phyloP scores from a whole-genome alignment of 2,329 filamentous ascomycete genomes.

The Neocatenulostroma microsporum region DNA sequence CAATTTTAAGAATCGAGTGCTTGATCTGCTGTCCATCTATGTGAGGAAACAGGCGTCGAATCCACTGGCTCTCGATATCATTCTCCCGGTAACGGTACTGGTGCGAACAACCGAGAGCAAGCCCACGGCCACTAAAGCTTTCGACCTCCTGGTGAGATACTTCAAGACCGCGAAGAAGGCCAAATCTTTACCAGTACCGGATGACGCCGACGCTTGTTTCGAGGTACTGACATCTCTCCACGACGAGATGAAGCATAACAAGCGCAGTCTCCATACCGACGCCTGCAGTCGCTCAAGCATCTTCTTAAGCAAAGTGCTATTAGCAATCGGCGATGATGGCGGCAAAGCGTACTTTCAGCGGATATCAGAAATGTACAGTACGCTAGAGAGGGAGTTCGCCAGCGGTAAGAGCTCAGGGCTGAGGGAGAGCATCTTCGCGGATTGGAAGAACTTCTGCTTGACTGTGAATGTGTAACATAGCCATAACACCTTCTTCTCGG shows the following conservation, averaged over 20 bases:
- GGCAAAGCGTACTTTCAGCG: too few species aligned
- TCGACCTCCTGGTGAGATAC: slow-evolving; percentile 63
- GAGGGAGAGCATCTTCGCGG: slow-evolving; percentile 38
- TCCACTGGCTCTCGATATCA: slow-evolving; percentile 57
- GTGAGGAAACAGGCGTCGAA: slow-evolving; percentile 68
- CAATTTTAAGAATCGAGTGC: slow-evolving; percentile 89
- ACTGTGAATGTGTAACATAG: too few species aligned
- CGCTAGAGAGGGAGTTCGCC: slow-evolving; percentile 39
- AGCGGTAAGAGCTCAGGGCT: slow-evolving; percentile 34
- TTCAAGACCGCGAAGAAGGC: slow-evolving; percentile 54
- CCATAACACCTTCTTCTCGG: too few species aligned
- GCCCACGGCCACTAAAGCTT: slow-evolving; percentile 65
- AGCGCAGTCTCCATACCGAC: slow-evolving; percentile 62
- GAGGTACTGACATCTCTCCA: slow-evolving; percentile 61
- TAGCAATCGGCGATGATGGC: slow-evolving; percentile 38
- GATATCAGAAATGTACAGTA: slow-evolving; percentile 35
- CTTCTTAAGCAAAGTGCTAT: slow-evolving; percentile 56
- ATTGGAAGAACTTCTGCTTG: slow-evolving; percentile 41
- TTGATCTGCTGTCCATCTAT: slow-evolving; percentile 81
- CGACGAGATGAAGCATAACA: slow-evolving; percentile 53
- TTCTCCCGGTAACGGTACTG: slow-evolving; percentile 69
- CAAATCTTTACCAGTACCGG: slow-evolving; percentile 38
- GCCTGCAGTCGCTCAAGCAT: slow-evolving; percentile 67
- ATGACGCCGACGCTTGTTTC: slow-evolving; percentile 41
- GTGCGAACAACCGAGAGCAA: slow-evolving; percentile 70